Evolutionary conservation across 306 rosid genomes (phyloP), one percentile per base, ranked within the genome.

Genomic region (Abrus pulchellus): DNA sequence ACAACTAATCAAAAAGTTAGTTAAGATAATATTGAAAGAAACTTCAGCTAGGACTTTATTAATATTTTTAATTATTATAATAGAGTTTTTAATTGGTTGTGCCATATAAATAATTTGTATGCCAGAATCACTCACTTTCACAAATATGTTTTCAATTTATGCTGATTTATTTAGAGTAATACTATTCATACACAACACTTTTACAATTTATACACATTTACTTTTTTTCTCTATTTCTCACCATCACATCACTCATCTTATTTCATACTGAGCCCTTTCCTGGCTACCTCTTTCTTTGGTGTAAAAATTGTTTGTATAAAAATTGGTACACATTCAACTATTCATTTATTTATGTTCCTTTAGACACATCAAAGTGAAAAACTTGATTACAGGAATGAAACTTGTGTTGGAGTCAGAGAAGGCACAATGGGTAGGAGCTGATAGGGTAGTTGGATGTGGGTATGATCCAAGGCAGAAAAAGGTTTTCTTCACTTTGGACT

Each of bases 371-470:
- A 33, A 53, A 47, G 13, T 56, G 38, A 8, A 6, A 77, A 20
- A 74, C 49, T 83, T 74, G 47, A 55, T 82, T 6, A n/a, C 88
- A 95, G 99, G 98, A 76, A 88, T 75, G 10, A 93, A 90, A 83
- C 86, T 92, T 38, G 94, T 84, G 48, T 78, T 65, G 6, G 94
- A 89, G 61, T 89, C 94, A 0, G 91, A 92, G 14, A 89, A 88
- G 28, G 90, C 79, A 68, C 87, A 88, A 1, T 96, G 99, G 99
- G 87, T 88, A 77, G 86, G 83, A 83, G 59, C 66, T 9, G 91
- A 89, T 62, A 90, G 84, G 70, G 98, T 93, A 53, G 85, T 93
- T 57, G 99, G 99, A 3, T 93, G 98, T 52, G 98, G 99, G 7
- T 96, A 78, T 74, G 98, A 96, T 83, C 98, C 98, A 0, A 88